These are phyloP conservation scores for Colletotrichum australisinense DNA, from an alignment of 2,329 filamentous ascomycete genomes.

Conservation along the genomic window DNA sequence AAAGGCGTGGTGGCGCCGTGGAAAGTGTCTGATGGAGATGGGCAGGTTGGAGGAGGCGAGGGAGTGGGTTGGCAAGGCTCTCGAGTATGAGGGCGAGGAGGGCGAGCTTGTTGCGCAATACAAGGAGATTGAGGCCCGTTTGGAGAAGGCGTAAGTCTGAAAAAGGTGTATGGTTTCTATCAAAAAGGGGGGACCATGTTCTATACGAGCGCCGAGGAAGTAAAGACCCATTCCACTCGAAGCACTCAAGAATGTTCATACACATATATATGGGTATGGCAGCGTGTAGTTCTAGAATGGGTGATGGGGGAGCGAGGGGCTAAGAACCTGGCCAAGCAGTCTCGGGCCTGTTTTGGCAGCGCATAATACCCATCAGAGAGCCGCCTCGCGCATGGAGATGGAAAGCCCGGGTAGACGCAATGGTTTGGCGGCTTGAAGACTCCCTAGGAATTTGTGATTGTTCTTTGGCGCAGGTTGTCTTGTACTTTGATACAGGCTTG, in stretches of 20 bases:
- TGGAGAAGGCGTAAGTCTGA: constrained; percentile 49
- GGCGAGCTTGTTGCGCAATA: constrained; percentile 71
- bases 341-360: background rate
- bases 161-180: constrained; percentile 3
- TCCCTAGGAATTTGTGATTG: background rate
- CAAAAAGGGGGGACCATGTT: background rate
- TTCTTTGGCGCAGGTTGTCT: background rate
- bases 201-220: background rate
- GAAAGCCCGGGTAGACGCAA: background rate
- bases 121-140: constrained; percentile 67
- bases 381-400: background rate
- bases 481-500: background rate
- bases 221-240: no score
- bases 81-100: constrained; percentile 86
- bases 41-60: constrained; percentile 83
- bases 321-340: background rate
- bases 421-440: background rate
- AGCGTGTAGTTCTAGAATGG: no score
- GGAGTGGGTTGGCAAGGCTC: constrained; percentile 79
- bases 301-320: no score
- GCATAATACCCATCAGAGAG: background rate
- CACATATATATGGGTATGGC: no score
- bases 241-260: no score
- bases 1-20: constrained; percentile 94
- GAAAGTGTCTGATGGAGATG: constrained; percentile 91